Evolutionary conservation across 257 asterid genomes (phyloP), one percentile per base, ranked within the genome.

Genomic region (Nicotiana tabacum): DNA sequence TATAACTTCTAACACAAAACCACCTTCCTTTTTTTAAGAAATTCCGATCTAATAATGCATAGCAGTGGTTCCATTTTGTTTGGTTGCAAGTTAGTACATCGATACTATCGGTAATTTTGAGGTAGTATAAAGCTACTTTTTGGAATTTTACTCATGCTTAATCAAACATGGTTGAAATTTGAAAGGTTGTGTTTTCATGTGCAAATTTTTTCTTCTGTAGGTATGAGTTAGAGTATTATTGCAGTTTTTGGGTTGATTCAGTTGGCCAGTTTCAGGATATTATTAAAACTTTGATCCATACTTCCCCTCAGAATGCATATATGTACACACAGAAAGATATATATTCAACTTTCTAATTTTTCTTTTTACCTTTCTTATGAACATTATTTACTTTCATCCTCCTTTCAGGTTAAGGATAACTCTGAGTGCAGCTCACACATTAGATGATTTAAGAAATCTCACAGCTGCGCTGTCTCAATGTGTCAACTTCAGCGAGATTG

Each of bases 371-470:
- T 58, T 58, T 6, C 64, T 58, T 58, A 58, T 18, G 65, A 58
- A 24, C 37, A 39, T 39, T 2, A 70, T 46, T 37, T 72, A 46
- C 9, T 24, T 48, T 13, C 7, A 3, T 48, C 12, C 33, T 12
- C 78, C 21, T 70, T 72, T 72, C 82, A 93, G 98, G 91, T 90
- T 93, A 90, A 90, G 98, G 91, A 89, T 95, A 84, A 92, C 97
- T 82, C 89, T 93, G 66, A 93, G 97, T 79, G 98, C 98, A 82
- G 98, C 83, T 32, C 98, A 95, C 92, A 93, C 98, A 2, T 77
- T 29, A 78, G 98, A 91, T 70, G 98, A 95, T 89, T 83, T 93
- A 88, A 88, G 86, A 86, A 92, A 86, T 90, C 96, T 95, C 39
- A 86, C 90, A n/a, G 80, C 83, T 53, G 98, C 94, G 3, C 87